phyloP scores from a whole-genome alignment of 139 green algal species.

The Chlorella vulgaris region DNA sequence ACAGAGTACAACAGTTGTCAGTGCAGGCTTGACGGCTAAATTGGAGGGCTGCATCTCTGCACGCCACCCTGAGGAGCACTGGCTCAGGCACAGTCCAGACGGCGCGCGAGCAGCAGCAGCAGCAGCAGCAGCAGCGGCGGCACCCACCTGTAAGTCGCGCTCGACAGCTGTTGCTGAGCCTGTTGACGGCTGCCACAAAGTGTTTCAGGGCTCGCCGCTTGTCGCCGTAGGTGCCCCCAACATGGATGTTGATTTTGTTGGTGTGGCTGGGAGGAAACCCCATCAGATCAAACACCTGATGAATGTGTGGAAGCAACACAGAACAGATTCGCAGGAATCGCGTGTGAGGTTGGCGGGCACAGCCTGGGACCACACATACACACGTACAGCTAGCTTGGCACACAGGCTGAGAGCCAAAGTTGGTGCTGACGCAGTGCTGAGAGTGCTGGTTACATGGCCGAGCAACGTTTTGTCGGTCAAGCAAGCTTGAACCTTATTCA shows the following conservation, averaged over 20 bases:
- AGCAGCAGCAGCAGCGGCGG: not conserved
- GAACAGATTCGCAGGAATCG: too few relatives aligned
- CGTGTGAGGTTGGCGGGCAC: not conserved
- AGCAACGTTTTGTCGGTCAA: not conserved
- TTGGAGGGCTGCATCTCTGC: too few relatives aligned
- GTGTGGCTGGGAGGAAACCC: conserved; percentile 53
- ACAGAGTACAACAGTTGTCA: not conserved
- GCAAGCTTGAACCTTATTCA: not conserved
- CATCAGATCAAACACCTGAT: conserved; percentile 76
- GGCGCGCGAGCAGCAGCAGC: not conserved
- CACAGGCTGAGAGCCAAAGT: not conserved
- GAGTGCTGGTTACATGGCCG: too few relatives aligned
- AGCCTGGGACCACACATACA: not conserved
- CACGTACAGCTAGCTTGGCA: not conserved
- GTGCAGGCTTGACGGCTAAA: too few relatives aligned
- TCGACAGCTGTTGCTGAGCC: conserved; percentile 53
- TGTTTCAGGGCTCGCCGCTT: conserved; percentile 60
- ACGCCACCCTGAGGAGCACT: not conserved
- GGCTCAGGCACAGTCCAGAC: not conserved
- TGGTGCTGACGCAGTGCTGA: not conserved
- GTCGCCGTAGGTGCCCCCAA: conserved; percentile 53
- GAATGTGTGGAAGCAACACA: too few relatives aligned
- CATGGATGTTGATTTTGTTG: conserved; percentile 87
- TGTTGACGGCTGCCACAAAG: conserved; percentile 55
- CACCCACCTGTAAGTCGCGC: conserved; percentile 53